phyloP scores from a whole-genome alignment of 352 stramenopile genomes.

The Pythium phragmitis region DNA sequence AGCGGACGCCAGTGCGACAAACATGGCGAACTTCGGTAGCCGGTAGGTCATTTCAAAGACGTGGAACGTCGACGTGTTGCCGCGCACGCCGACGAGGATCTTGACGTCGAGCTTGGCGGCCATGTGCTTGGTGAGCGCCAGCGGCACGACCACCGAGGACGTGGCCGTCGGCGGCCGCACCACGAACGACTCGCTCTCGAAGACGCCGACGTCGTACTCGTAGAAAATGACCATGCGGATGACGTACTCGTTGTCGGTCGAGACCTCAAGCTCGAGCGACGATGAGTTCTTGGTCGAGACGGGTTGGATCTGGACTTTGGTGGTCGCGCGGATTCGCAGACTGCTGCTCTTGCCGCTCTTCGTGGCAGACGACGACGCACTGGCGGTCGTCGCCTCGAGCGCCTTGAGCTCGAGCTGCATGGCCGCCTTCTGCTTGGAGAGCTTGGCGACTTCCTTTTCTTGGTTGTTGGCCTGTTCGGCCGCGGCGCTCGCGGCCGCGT shows the following conservation, averaged over 20 bases:
- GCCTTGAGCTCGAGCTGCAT: constrained; percentile 78
- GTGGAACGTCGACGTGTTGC: constrained; percentile 78
- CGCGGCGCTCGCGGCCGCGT: constrained; percentile 21
- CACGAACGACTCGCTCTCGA: constrained; percentile 82
- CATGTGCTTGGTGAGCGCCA: constrained; percentile 69
- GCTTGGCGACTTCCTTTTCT: constrained; percentile 76
- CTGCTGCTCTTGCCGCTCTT: constrained; percentile 40
- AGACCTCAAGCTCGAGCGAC: constrained; percentile 78
- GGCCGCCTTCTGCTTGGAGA: constrained; percentile 78
- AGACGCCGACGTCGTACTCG: constrained; percentile 86
- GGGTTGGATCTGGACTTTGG: constrained; percentile 59
- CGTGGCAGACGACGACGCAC: constrained; percentile 16
- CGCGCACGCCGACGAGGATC: constrained; percentile 77
- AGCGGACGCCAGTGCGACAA: constrained; percentile 45
- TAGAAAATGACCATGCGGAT: constrained; percentile 89
- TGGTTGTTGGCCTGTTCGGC: constrained; percentile 51
- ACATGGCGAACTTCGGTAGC: constrained; percentile 88
- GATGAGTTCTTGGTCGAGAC: constrained; percentile 50
- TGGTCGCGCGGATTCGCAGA: constrained; percentile 53
- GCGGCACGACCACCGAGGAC: constrained; percentile 43
- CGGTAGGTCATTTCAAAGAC: constrained; percentile 82
- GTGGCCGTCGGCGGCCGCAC: constrained; percentile 49
- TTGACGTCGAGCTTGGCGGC: constrained; percentile 68
- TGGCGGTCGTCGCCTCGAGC: constrained; percentile 50
- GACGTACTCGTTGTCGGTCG: constrained; percentile 82